These are phyloP conservation scores for Biscutella laevigata DNA, from an alignment of 441 rosid species.

Conservation along the genomic window DNA sequence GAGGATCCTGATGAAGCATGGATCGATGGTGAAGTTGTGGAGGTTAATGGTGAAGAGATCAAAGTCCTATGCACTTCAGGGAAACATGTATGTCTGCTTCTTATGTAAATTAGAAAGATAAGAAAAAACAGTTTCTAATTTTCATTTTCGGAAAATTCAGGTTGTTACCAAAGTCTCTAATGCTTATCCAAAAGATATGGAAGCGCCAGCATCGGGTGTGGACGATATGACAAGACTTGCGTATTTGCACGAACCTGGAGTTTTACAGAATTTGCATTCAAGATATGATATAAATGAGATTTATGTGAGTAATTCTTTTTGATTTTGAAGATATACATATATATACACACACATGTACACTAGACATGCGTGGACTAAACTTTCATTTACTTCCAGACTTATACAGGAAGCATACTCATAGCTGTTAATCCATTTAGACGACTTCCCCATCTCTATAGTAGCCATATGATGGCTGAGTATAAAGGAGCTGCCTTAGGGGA, in stretches of 20 bases:
- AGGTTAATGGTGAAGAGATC: conserved; percentile 55
- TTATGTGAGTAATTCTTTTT: conserved; percentile 49
- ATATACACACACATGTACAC: too few relatives aligned
- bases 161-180: conserved; percentile 60
- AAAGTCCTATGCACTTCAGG: conserved; percentile 80
- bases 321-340: too few relatives aligned
- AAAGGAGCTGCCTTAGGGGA: conserved; percentile 95
- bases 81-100: conserved; percentile 49
- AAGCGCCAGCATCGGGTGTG: conserved; percentile 86
- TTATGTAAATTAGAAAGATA: neutral
- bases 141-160: conserved; percentile 33
- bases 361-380: conserved; percentile 25
- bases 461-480: conserved; percentile 95
- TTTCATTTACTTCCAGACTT: conserved; percentile 51
- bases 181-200: conserved; percentile 71
- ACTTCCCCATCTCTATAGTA: conserved; percentile 89
- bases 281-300: conserved; percentile 98
- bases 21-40: conserved; percentile 89
- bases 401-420: conserved; percentile 84
- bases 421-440: conserved; percentile 93
- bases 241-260: conserved; percentile 95
- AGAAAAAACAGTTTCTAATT: neutral
- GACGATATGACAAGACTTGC: conserved; percentile 98
- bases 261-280: conserved; percentile 82
- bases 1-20: conserved; percentile 84